Evolutionary conservation across 108 stramenopile genomes (phyloP), one percentile per base, ranked within the genome.

Genomic region (Nitzschia putrida): DNA sequence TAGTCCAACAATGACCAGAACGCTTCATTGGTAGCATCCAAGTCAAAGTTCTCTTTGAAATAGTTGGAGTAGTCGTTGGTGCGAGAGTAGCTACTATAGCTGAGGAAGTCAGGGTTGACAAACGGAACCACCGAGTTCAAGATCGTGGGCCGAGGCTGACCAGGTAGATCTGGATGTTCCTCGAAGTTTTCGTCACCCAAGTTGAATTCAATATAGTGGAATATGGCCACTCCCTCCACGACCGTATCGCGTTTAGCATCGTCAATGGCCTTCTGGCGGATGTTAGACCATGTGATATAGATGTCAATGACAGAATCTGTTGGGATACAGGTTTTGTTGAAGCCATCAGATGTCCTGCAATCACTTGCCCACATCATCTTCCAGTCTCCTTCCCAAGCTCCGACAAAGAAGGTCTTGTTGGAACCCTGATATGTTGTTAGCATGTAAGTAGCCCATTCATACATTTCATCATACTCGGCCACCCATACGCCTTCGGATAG

Each of bases 321-420:
- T 10, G 60, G 60, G 13, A 43, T 41, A 43, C 60, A 61, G 5
- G 9, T 20, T 6, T 43, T 18, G 21, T 61, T 18, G 43, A 43
- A 61, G 11, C 12, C 11, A 21, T 8, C 8, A 37, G 10, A 11
- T 18, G 5, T 43, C 7, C 18, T 7, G 41, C 60, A 61, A 4
- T 18, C 41, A 21, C 60, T 61, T 24, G 60, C 20, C 10, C 60
- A 10, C 60, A 61, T 61, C 18, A 61, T 20, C 14, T 41, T 20
- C 60, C 60, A 61, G 20, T 61, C 60, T 21, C 60, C 60, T 43
- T 61, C 60, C 60, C 60, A 61, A 9, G 25, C 37, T 44, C 60
- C 60, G 20, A 61, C 26, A 61, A 61, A 61, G 60, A 61, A 61
- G 8, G 43, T 20, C 20, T 61, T 61, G 25, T 21, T 21, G 9